Evolutionary conservation across 2,329 filamentous ascomycete species (phyloP).

Genomic region (Pyricularia pennisetigena): DNA sequence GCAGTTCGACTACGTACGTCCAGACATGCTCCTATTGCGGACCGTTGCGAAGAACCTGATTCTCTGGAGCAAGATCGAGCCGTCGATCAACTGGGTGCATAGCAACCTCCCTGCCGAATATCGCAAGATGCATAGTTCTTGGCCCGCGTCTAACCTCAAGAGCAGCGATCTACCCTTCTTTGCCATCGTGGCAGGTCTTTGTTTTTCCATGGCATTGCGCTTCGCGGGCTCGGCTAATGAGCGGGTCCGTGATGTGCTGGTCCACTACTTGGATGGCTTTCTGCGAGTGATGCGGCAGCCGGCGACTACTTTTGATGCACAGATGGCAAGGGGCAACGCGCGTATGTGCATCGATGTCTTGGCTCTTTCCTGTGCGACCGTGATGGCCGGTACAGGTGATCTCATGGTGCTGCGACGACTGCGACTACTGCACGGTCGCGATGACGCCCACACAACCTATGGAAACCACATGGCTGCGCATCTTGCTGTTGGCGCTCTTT

Average conservation of each 20-base stretch:
- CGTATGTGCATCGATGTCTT: slow-evolving; percentile 87
- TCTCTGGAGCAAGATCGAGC: slow-evolving; percentile 77
- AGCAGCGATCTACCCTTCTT: slow-evolving; percentile 87
- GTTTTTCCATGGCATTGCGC: slow-evolving; percentile 67
- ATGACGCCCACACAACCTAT: slow-evolving; percentile 77
- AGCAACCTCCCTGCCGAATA: slow-evolving; percentile 64
- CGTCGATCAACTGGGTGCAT: slow-evolving; percentile 65
- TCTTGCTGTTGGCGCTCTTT: slow-evolving; percentile 81
- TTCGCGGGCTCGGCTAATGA: slow-evolving; percentile 64
- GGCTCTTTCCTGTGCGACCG: slow-evolving; percentile 70
- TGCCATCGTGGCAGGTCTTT: slow-evolving; percentile 82
- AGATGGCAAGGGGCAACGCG: slow-evolving; percentile 71
- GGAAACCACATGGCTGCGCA: slow-evolving; percentile 91
- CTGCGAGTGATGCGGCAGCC: slow-evolving; percentile 63
- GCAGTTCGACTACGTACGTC: slow-evolving; percentile 92
- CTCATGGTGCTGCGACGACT: slow-evolving; percentile 75
- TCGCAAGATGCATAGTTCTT: slow-evolving; percentile 26
- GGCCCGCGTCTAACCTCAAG: slow-evolving; percentile 35
- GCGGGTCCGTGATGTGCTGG: slow-evolving; percentile 67
- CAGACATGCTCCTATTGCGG: slow-evolving; percentile 82
- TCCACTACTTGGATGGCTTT: slow-evolving; percentile 80
- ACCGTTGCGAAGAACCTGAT: slow-evolving; percentile 87
- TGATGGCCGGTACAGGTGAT: slow-evolving; percentile 96
- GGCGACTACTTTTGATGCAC: slow-evolving; percentile 62
- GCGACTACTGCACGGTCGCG: slow-evolving; percentile 77